Conservation (phyloP, 2,329 filamentous ascomycete genomes). For the Leptographium flavum region DNA sequence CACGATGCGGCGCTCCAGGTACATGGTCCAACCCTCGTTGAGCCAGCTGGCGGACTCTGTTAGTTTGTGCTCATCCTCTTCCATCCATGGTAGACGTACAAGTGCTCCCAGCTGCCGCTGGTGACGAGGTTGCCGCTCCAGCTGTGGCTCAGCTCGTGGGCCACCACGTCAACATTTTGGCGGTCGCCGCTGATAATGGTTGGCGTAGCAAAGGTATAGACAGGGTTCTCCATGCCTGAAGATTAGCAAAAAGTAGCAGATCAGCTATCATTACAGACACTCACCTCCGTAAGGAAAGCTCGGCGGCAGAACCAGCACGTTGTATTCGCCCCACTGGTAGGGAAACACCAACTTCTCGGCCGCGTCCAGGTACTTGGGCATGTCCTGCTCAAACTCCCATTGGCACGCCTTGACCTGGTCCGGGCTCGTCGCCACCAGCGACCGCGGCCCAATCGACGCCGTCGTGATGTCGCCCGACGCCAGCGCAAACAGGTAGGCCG, state of each 20-base stretch:
- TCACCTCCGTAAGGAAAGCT: conserved; percentile 77
- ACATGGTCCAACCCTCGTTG: conserved; percentile 82
- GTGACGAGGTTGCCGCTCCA: conserved; percentile 85
- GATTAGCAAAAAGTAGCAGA: not conserved
- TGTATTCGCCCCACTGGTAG: conserved; percentile 92
- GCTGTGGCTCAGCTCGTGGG: conserved; percentile 62
- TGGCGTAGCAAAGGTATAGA: conserved; percentile 90
- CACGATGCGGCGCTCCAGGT: conserved; percentile 76
- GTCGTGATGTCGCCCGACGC: conserved; percentile 74
- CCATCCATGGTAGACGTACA: conserved; percentile 27
- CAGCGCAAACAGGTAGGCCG: conserved; percentile 87
- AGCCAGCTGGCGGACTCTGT: conserved; percentile 37
- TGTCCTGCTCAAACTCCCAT: conserved; percentile 82
- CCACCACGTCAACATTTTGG: conserved; percentile 92
- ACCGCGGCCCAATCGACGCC: conserved; percentile 76
- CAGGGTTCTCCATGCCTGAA: conserved; percentile 70
- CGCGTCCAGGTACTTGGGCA: conserved; percentile 79
- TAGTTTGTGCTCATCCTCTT: not conserved
- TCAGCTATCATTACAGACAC: conserved; percentile 13
- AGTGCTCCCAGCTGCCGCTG: conserved; percentile 71
- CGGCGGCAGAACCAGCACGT: conserved; percentile 77
- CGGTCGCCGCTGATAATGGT: conserved; percentile 84
- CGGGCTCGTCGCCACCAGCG: conserved; percentile 72
- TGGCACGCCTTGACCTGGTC: conserved; percentile 73
- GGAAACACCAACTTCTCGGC: conserved; percentile 73